These are phyloP conservation scores for Carex myosuroides DNA, from an alignment of 176 grass and related monocot genomes.

Conservation along the genomic window DNA sequence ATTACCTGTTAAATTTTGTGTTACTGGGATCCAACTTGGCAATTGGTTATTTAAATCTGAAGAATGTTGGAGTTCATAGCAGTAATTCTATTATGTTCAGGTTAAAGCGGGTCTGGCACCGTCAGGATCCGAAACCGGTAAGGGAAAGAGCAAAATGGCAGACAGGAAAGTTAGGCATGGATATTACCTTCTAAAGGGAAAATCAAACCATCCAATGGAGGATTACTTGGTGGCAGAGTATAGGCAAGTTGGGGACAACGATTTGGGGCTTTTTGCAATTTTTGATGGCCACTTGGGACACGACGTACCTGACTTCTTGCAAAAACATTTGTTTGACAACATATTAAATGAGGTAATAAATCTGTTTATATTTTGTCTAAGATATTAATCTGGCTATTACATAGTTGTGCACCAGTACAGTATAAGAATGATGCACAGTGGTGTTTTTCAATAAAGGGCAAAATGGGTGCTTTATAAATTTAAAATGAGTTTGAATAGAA, in stretches of 20 bases:
- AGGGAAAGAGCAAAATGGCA: slow-evolving; percentile 79
- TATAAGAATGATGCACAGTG: no score
- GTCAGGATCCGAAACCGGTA: slow-evolving; percentile 70
- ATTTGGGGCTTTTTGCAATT: slow-evolving; percentile 87
- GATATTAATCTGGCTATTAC: neutral
- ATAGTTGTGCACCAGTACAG: neutral
- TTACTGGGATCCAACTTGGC: neutral
- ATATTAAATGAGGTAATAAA: slow-evolving; percentile 82
- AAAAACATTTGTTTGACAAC: slow-evolving; percentile 72
- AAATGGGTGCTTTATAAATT: no score
- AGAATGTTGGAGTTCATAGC: neutral
- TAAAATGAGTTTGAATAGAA: no score
- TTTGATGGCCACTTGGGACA: slow-evolving; percentile 87
- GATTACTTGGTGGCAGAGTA: slow-evolving; percentile 87
- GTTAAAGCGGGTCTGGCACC: slow-evolving; percentile 77
- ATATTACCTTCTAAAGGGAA: slow-evolving; percentile 88
- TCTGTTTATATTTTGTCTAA: neutral
- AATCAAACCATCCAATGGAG: slow-evolving; percentile 89
- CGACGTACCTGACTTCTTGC: slow-evolving; percentile 68
- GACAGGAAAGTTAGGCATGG: slow-evolving; percentile 61
- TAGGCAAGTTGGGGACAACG: slow-evolving; percentile 44
- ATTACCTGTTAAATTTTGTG: neutral
- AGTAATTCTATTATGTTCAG: slow-evolving; percentile 24
- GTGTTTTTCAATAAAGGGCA: no score
- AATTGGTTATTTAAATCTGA: neutral